Conservation (phyloP, 768 basidiomycete species). For the Hericium rajendrae region DNA sequence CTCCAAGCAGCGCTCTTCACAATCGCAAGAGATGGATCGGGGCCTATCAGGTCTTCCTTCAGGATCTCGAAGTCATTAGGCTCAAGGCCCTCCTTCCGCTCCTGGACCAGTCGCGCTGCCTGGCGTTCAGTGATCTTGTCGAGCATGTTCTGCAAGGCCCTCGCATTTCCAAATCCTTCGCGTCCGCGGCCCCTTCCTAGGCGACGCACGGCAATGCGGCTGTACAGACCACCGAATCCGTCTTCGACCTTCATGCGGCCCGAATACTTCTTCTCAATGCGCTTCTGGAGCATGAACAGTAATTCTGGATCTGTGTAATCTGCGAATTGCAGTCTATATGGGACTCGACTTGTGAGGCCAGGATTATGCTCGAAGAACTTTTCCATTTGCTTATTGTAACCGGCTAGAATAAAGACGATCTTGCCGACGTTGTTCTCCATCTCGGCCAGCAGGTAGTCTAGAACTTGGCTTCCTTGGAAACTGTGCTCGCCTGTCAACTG, state of each 20-base stretch:
- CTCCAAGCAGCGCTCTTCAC: conserved; percentile 38
- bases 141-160: conserved; percentile 46
- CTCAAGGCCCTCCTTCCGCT: conserved; percentile 27
- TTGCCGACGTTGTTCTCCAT: conserved; percentile 64
- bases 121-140: conserved; percentile 40
- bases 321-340: conserved; percentile 44
- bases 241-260: conserved; percentile 45
- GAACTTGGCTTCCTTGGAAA: conserved; percentile 42
- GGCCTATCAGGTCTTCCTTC: conserved; percentile 54
- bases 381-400: conserved; percentile 67
- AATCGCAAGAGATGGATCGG: conserved; percentile 44
- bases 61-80: conserved; percentile 43
- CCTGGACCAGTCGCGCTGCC: conserved; percentile 35
- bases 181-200: conserved; percentile 50
- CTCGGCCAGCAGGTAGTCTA: conserved; percentile 63
- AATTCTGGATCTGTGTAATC: conserved; percentile 56
- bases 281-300: conserved; percentile 40
- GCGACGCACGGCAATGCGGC: conserved; percentile 47
- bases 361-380: conserved; percentile 72
- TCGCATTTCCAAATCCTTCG: conserved; percentile 59
- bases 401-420: conserved; percentile 61
- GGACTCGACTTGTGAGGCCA: conserved; percentile 59
- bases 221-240: conserved; percentile 43
- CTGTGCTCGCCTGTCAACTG: conserved; percentile 46
- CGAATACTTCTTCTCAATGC: conserved; percentile 35